Evolutionary conservation across 2,329 filamentous ascomycete genomes (phyloP).

Genomic region (Nakataea oryzae): DNA sequence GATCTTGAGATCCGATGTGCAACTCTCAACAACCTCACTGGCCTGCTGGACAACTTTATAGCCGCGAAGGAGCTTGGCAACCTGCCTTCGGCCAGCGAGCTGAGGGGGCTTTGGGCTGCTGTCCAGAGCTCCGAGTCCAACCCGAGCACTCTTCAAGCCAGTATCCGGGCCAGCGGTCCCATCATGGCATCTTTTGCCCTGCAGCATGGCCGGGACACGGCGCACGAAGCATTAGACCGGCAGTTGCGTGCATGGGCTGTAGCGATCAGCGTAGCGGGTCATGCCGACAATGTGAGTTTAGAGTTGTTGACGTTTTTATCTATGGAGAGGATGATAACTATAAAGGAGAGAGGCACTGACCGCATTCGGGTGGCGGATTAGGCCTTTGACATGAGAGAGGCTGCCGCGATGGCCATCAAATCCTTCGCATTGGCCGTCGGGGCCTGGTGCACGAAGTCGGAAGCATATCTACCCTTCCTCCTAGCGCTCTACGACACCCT

Average conservation of each 20-base stretch:
- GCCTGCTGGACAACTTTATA: conserved; percentile 30
- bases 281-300: conserved; percentile 35
- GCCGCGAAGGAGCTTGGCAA: conserved; percentile 19
- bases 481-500: conserved; percentile 64
- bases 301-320: neutral
- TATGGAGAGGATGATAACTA: neutral
- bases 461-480: conserved; percentile 41
- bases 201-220: neutral
- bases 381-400: conserved; percentile 56
- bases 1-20: conserved; percentile 34
- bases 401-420: conserved; percentile 44
- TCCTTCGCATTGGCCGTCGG: conserved; percentile 30
- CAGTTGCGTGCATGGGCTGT: conserved; percentile 30
- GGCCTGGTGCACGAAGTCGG: conserved; percentile 13
- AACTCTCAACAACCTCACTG: conserved; percentile 35
- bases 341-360: conserved; percentile 3
- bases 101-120: conserved; percentile 25
- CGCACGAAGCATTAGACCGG: conserved; percentile 1
- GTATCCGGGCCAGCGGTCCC: conserved; percentile 37
- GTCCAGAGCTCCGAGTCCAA: conserved; percentile 27
- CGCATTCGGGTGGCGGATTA: conserved; percentile 14
- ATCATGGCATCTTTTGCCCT: conserved; percentile 25
- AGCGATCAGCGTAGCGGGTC: conserved; percentile 36
- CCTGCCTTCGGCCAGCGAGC: conserved; percentile 34
- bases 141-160: conserved; percentile 37